Conservation (phyloP, 2,329 filamentous ascomycete genomes). For the Neodidymelliopsis sp. region DNA sequence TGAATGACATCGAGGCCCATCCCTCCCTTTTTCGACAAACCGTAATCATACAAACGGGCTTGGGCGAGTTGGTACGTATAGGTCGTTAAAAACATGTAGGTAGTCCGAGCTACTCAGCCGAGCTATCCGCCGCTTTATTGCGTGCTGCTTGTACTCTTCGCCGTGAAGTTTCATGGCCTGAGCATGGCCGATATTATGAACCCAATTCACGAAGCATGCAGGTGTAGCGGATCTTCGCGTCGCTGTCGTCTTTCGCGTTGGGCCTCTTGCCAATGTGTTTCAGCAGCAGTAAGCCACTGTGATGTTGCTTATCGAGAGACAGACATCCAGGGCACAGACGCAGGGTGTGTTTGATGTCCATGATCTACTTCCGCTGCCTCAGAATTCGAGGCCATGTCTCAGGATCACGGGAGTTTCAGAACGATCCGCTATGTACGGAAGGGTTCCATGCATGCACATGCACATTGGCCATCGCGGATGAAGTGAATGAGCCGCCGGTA, state of each 20-base stretch:
- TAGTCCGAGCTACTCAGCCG: constrained; percentile 22
- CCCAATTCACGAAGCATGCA: constrained; percentile 6
- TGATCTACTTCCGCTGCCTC: constrained; percentile 45
- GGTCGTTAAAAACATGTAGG: constrained; percentile 4
- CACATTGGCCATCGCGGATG: constrained; percentile 20
- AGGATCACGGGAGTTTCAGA: constrained; percentile 46
- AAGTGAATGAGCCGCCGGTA: constrained; percentile 28
- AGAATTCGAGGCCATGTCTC: constrained; percentile 43
- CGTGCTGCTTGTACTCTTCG: background rate
- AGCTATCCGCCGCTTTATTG: constrained; percentile 14
- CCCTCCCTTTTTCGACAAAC: constrained; percentile 4
- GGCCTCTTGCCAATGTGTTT: constrained; percentile 1
- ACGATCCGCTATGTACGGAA: constrained; percentile 36
- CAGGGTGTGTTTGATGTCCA: constrained; percentile 37
- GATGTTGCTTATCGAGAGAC: constrained; percentile 3
- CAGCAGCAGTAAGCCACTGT: constrained; percentile 1
- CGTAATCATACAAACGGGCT: constrained; percentile 7
- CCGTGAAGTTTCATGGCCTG: background rate
- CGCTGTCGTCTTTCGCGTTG: background rate
- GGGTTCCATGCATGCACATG: constrained; percentile 20
- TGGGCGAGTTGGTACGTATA: constrained; percentile 22
- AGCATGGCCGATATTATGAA: constrained; percentile 2
- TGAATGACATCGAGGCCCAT: constrained; percentile 8
- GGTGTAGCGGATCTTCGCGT: constrained; percentile 3
- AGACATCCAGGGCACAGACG: constrained; percentile 18